These are phyloP conservation scores for Fusarium globosum DNA, from an alignment of 2,329 filamentous ascomycete species.

Conservation along the genomic window DNA sequence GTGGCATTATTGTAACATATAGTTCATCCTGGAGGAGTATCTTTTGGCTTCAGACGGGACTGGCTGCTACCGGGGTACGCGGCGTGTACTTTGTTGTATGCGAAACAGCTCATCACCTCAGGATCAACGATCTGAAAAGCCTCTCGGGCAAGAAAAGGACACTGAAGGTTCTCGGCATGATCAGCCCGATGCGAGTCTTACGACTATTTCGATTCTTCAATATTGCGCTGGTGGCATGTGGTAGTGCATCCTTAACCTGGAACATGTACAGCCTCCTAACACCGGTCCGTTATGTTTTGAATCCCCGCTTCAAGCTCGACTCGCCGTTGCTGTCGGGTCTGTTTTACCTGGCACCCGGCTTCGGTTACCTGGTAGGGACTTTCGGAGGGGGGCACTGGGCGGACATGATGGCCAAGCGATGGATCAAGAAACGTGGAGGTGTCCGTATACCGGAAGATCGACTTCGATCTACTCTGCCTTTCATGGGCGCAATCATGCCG, in stretches of 20 bases:
- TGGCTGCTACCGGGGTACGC: constrained; percentile 69
- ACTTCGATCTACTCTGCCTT: constrained; percentile 67
- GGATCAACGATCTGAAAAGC: constrained; percentile 69
- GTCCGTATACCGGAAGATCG: constrained; percentile 75
- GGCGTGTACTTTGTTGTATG: constrained; percentile 75
- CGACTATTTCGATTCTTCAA: constrained; percentile 76
- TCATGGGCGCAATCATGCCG: constrained; percentile 68
- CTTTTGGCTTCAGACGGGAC: constrained; percentile 80
- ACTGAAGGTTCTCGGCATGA: constrained; percentile 68
- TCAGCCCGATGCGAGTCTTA: constrained; percentile 74
- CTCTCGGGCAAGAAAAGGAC: constrained; percentile 61
- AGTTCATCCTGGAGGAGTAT: constrained; percentile 75
- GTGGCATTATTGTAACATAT: constrained; percentile 82
- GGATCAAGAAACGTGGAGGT: constrained; percentile 68
- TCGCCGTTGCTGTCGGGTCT: constrained; percentile 74
- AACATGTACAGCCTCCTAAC: constrained; percentile 74
- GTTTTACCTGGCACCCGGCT: constrained; percentile 79
- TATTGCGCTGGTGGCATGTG: constrained; percentile 68
- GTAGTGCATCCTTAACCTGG: constrained; percentile 74
- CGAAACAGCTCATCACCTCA: constrained; percentile 76
- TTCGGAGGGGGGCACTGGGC: constrained; percentile 79
- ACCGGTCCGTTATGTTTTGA: constrained; percentile 77
- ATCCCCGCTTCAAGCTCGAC: constrained; percentile 76
- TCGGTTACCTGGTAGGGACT: constrained; percentile 75
- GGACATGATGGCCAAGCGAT: constrained; percentile 73